phyloP scores from a whole-genome alignment of 2,329 filamentous ascomycete genomes.

The Ilyonectria sp. region DNA sequence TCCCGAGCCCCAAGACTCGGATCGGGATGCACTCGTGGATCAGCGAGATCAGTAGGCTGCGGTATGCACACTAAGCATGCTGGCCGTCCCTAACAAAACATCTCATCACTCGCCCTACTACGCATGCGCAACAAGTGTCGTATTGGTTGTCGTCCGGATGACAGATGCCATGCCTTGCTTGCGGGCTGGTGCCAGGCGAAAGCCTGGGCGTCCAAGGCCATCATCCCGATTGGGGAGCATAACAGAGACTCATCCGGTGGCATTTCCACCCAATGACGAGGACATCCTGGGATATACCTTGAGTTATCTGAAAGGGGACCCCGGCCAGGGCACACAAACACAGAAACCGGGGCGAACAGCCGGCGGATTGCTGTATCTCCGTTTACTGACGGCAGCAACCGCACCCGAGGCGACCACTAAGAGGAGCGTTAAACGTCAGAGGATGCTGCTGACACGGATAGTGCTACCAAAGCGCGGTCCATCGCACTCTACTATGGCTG shows the following conservation, averaged over 20 bases:
- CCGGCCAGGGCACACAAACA: conserved; percentile 2
- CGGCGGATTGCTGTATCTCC: conserved; percentile 4
- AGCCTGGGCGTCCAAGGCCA: conserved; percentile 16
- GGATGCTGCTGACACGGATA: neutral
- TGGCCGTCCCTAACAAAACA: conserved; percentile 2
- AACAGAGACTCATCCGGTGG: conserved; percentile 9
- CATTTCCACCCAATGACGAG: conserved; percentile 24
- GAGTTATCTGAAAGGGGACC: conserved; percentile 9
- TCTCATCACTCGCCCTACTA: neutral
- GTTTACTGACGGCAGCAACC: neutral
- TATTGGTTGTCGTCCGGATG: conserved; percentile 25
- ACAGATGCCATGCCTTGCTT: conserved; percentile 20
- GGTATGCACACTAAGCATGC: conserved; percentile 17
- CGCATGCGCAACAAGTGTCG: neutral
- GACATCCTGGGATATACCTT: conserved; percentile 6
- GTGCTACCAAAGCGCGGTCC: neutral
- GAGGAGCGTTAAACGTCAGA: conserved; percentile 17
- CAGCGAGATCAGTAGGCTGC: conserved; percentile 26
- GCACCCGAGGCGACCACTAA: conserved; percentile 7
- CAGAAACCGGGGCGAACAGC: conserved; percentile 10
- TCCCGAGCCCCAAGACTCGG: conserved; percentile 10
- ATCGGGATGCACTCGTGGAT: conserved; percentile 13
- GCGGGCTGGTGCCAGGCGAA: conserved; percentile 6
- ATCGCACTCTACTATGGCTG: neutral
- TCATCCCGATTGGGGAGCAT: conserved; percentile 26